Percentiles rank a stretch among this genome's conserved stretches.
phyloP scores from a whole-genome alignment of 2,329 filamentous ascomycete genomes.

The Ambrosiella xylebori region DNA sequence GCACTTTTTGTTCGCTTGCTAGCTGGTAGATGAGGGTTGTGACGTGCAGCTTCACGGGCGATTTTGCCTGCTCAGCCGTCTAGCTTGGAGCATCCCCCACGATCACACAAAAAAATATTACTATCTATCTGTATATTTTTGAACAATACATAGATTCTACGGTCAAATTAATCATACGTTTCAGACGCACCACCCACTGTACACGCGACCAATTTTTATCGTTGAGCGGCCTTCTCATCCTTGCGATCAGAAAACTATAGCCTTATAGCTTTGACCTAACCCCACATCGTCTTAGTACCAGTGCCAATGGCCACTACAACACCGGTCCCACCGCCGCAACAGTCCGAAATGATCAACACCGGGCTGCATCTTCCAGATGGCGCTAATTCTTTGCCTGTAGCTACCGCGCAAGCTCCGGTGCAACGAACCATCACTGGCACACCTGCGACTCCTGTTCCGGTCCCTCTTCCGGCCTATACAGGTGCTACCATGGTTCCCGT shows the following conservation, averaged over 20 bases:
- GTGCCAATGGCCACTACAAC: slow-evolving; percentile 11
- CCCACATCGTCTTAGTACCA: not conserved
- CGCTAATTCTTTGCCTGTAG: slow-evolving; percentile 12
- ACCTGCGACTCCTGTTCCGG: slow-evolving; percentile 4
- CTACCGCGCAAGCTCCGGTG: slow-evolving; percentile 14
- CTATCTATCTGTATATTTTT: no score
- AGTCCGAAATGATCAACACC: slow-evolving; percentile 9
- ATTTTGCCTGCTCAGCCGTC: slow-evolving; percentile 27
- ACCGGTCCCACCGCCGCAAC: slow-evolving; percentile 7
- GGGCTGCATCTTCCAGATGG: slow-evolving; percentile 15
- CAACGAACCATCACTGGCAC: slow-evolving; percentile 7
- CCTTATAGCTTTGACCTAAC: not conserved
- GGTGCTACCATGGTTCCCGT: slow-evolving; percentile 15
- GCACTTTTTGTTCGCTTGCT: slow-evolving; percentile 25
- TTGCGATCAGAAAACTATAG: no score
- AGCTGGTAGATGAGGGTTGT: slow-evolving; percentile 16
- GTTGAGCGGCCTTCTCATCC: no score
- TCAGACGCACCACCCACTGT: no score
- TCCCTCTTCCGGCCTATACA: slow-evolving; percentile 14
- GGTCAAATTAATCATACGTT: no score
- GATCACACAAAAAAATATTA: no score
- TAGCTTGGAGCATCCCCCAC: not conserved
- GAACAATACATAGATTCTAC: no score
- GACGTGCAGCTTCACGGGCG: slow-evolving; percentile 31
- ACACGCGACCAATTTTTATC: no score